Percentiles rank a stretch among this genome's conserved stretches.
Evolutionary conservation across 169 alveolate genomes (phyloP).

Genomic region (Cryptosporidium meleagridis): DNA sequence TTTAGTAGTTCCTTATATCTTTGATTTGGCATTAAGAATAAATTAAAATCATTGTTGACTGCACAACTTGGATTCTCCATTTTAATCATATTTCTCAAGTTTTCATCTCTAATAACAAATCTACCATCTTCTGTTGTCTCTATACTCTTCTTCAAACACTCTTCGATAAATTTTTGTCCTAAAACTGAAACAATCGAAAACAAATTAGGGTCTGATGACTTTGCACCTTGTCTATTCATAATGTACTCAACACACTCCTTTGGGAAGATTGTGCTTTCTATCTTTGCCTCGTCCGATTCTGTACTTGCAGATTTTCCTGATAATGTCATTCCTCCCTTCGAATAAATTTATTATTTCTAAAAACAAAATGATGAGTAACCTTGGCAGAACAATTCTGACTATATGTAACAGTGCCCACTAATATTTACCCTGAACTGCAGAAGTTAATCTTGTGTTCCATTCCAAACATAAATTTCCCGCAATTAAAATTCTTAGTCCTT

Average conservation of each 20-base stretch:
- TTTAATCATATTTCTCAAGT: conserved; percentile 33
- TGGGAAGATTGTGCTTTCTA: conserved; percentile 27
- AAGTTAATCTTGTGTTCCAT: neutral
- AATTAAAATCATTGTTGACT: neutral
- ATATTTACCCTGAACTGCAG: too few species aligned
- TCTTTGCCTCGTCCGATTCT: neutral
- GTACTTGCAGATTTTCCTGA: neutral
- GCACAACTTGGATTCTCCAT: conserved; percentile 37
- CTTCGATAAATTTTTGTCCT: conserved; percentile 43
- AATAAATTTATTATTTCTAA: neutral
- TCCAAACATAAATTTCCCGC: neutral
- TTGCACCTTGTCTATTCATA: conserved; percentile 64
- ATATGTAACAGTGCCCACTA: neutral
- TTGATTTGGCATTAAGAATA: conserved; percentile 16
- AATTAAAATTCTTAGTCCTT: neutral
- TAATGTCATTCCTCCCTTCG: neutral
- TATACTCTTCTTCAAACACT: conserved; percentile 53
- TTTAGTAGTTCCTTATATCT: conserved; percentile 1
- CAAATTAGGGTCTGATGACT: conserved; percentile 20
- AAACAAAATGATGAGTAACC: too few species aligned
- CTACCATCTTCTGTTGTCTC: conserved; percentile 43
- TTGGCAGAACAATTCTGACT: too few species aligned
- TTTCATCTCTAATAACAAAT: conserved; percentile 26
- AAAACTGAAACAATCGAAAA: neutral
- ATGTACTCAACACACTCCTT: conserved; percentile 49